phyloP scores from a whole-genome alignment of 768 basidiomycete genomes.

The Lyophyllum atratum region DNA sequence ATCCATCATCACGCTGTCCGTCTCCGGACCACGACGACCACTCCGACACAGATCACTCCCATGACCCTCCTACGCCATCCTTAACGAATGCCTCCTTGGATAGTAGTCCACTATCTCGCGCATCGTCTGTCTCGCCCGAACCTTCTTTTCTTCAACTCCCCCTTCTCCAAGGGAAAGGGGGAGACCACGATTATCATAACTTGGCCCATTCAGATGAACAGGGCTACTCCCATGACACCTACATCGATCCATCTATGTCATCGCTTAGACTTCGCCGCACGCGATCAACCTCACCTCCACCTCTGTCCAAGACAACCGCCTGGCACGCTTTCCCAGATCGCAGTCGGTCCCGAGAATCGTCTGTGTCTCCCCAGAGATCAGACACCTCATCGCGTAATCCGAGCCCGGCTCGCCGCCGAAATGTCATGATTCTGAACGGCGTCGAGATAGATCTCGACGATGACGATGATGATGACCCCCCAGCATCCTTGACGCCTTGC shows the following conservation, averaged over 20 bases:
- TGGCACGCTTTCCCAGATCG: conserved; percentile 12
- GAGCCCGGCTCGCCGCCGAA: conserved; percentile 1
- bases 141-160: conserved; percentile 31
- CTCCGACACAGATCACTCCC: conserved; percentile 31
- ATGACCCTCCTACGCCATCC: conserved; percentile 36
- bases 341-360: neutral
- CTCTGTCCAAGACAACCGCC: neutral
- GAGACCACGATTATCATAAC: neutral
- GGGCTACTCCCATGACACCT: neutral
- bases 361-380: conserved; percentile 7
- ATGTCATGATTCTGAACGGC: conserved; percentile 17
- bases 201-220: neutral
- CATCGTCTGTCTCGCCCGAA: conserved; percentile 34
- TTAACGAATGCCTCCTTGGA: conserved; percentile 38
- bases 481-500: neutral
- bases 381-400: neutral
- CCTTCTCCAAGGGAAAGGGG: neutral
- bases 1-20: conserved; percentile 16
- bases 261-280: neutral
- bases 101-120: conserved; percentile 36
- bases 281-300: neutral
- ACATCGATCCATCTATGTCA: neutral
- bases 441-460: conserved; percentile 20
- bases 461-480: conserved; percentile 13
- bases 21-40: conserved; percentile 19